Evolutionary conservation across 1,284 basidiomycete genomes (phyloP).

Genomic region (Microbotryum silenes-acaulis): DNA sequence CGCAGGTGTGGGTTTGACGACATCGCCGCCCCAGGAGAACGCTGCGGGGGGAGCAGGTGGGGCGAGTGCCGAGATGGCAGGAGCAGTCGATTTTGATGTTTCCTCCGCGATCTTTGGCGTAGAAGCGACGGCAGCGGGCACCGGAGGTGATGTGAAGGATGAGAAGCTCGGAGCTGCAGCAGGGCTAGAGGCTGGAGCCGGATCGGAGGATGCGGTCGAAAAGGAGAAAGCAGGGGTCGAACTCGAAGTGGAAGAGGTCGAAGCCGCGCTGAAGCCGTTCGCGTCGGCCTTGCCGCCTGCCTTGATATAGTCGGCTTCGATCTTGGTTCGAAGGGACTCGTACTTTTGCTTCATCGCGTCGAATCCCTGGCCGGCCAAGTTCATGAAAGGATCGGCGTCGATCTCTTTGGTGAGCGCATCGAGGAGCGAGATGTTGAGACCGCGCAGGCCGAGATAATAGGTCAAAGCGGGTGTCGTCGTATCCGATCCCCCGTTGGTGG

Average conservation of each 20-base stretch:
- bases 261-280: neutral
- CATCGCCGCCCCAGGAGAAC: constrained; percentile 30
- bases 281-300: constrained; percentile 1
- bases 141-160: constrained; percentile 7
- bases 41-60: constrained; percentile 30
- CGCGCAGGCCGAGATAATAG: constrained; percentile 68
- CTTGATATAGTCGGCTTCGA: constrained; percentile 45
- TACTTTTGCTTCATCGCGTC: constrained; percentile 56
- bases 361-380: constrained; percentile 47
- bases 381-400: constrained; percentile 66
- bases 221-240: neutral
- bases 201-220: too few species aligned
- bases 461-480: constrained; percentile 37
- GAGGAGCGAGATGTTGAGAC: constrained; percentile 67
- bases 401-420: constrained; percentile 56
- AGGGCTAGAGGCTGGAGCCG: too few species aligned
- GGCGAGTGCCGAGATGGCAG: constrained; percentile 1
- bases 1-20: constrained; percentile 25
- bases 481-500: constrained; percentile 28
- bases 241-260: neutral
- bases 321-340: constrained; percentile 51
- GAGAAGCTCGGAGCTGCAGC: neutral
- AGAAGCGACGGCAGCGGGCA: neutral
- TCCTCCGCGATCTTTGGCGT: neutral
- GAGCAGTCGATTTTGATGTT: neutral